These are phyloP conservation scores for Lumnitzera racemosa DNA, from an alignment of 345 rosid genomes.

Conservation along the genomic window DNA sequence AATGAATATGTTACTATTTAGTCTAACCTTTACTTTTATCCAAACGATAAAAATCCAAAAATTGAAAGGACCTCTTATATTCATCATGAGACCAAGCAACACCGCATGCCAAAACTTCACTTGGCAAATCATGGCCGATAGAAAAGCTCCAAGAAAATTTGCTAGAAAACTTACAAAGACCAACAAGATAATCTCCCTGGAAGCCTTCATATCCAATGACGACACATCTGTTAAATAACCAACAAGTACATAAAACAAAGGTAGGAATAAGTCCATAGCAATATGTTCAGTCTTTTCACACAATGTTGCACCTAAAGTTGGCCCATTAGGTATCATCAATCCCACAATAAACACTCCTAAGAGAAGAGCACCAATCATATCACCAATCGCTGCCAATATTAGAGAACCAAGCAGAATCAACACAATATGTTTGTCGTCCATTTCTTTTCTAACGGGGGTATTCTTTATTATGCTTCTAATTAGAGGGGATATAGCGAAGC, in stretches of 20 bases:
- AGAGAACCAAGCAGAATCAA: conserved; percentile 7
- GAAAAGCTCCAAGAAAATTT: conserved; percentile 1
- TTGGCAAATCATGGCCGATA: neutral
- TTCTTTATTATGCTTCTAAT: conserved; percentile 1
- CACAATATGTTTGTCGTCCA: conserved; percentile 3
- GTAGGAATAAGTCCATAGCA: conserved; percentile 17
- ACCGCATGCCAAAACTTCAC: neutral
- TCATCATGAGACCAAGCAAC: conserved; percentile 12
- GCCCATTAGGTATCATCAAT: conserved; percentile 20
- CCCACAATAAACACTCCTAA: conserved; percentile 16
- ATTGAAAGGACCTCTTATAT: conserved; percentile 12
- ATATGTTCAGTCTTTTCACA: conserved; percentile 17
- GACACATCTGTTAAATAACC: conserved; percentile 3
- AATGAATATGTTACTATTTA: too few relatives aligned
- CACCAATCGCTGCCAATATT: conserved; percentile 1
- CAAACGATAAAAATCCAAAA: neutral
- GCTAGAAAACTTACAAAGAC: neutral
- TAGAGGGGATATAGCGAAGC: conserved; percentile 6
- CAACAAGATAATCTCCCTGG: neutral
- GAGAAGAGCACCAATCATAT: conserved; percentile 3
- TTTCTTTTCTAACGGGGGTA: conserved; percentile 19
- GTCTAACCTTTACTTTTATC: neutral
- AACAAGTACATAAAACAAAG: conserved; percentile 10
- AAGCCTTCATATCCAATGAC: neutral
- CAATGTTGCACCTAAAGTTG: conserved; percentile 19